phyloP scores from a whole-genome alignment of 371 early-diverging fungal genomes.

The Mucor circinelloides region DNA sequence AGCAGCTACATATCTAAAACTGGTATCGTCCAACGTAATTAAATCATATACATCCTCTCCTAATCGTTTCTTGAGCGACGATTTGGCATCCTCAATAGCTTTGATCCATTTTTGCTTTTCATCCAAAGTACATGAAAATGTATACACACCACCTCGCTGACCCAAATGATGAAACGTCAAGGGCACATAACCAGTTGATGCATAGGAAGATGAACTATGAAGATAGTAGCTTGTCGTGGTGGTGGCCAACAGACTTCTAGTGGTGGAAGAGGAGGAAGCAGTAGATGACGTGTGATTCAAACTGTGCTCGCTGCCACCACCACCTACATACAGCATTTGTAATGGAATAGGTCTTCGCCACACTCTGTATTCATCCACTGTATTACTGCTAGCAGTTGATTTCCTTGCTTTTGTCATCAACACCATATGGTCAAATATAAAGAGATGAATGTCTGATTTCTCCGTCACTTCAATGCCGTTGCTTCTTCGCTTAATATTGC shows the following conservation, averaged over 20 bases:
- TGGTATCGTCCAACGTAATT: conserved; percentile 17
- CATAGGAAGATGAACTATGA: neutral
- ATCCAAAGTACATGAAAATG: conserved; percentile 47
- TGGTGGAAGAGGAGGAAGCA: conserved; percentile 10
- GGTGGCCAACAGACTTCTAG: neutral
- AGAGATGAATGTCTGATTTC: conserved; percentile 64
- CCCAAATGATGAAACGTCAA: conserved; percentile 30
- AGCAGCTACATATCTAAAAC: conserved; percentile 2
- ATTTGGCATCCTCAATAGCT: conserved; percentile 72
- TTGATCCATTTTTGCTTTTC: conserved; percentile 79
- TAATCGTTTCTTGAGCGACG: conserved; percentile 36
- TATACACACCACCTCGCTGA: conserved; percentile 20
- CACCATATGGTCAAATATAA: conserved; percentile 84
- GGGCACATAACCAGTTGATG: neutral
- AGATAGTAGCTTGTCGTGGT: neutral
- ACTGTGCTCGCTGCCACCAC: conserved; percentile 21
- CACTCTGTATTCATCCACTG: conserved; percentile 53
- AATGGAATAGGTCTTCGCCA: conserved; percentile 62
- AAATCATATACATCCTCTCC: conserved; percentile 22
- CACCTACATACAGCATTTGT: conserved; percentile 42
- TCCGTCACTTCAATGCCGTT: conserved; percentile 64
- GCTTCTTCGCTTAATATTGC: conserved; percentile 67
- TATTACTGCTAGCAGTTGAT: conserved; percentile 27
- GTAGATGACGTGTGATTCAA: conserved; percentile 18
- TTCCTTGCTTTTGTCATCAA: conserved; percentile 69